A percentile compares a stretch with the other conserved stretches of the same genome.
These are phyloP conservation scores for Malus asiatica DNA, from an alignment of 306 rosid species.

Conservation along the genomic window DNA sequence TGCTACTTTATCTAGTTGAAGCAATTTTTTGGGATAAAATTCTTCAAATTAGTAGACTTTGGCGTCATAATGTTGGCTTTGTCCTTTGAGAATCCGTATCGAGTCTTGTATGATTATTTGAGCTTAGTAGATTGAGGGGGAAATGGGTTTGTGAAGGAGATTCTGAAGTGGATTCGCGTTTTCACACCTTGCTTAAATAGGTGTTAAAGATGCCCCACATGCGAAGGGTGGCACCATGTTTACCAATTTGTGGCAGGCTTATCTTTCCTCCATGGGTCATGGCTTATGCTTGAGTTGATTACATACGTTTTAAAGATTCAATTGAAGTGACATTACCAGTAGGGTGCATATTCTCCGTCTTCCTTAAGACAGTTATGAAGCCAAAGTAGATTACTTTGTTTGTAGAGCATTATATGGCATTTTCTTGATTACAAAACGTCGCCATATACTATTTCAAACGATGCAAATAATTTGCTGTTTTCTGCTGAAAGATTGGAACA, in stretches of 20 bases:
- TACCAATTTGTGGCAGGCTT: not conserved
- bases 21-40: not conserved
- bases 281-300: not conserved
- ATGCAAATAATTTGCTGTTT: not conserved
- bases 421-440: not conserved
- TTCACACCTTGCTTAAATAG: not conserved
- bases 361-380: not conserved
- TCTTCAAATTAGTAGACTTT: not conserved
- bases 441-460: not conserved
- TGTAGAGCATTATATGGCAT: not conserved
- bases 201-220: not conserved
- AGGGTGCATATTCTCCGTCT: not conserved
- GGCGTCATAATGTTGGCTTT: not conserved
- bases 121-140: not conserved
- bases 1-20: not conserved
- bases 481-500: not conserved
- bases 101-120: not conserved
- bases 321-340: not conserved
- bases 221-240: not conserved
- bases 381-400: not conserved
- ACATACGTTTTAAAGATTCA: not conserved
- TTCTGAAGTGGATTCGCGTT: conserved; percentile 1
- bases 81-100: not conserved
- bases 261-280: not conserved
- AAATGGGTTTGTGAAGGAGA: not conserved